Evolutionary conservation across 768 basidiomycete species (phyloP).

Genomic region (Gymnopilus junonius): DNA sequence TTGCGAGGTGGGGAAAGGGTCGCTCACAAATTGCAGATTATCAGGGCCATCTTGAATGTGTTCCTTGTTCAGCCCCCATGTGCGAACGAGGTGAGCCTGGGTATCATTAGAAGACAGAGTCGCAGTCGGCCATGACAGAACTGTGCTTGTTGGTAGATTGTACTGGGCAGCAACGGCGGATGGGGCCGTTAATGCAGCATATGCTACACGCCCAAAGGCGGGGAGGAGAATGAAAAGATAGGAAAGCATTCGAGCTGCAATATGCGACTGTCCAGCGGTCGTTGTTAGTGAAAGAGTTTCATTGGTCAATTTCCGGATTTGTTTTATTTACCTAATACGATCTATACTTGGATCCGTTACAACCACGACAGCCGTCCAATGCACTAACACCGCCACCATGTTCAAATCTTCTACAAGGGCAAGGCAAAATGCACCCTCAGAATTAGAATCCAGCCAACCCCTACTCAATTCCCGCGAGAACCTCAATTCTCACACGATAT

Average conservation of each 20-base stretch:
- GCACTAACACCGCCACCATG: slow-evolving; percentile 28
- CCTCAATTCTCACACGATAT: slow-evolving; percentile 45
- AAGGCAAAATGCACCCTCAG: slow-evolving; percentile 19
- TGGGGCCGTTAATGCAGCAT: slow-evolving; percentile 33
- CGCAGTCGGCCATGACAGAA: slow-evolving; percentile 66
- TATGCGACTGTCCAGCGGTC: slow-evolving; percentile 24
- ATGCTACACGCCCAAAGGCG: slow-evolving; percentile 17
- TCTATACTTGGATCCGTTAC: slow-evolving; percentile 4
- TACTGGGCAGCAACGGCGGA: slow-evolving; percentile 52
- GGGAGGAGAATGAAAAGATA: slow-evolving; percentile 20
- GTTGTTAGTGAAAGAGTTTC: slow-evolving; percentile 12
- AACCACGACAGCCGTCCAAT: slow-evolving; percentile 16
- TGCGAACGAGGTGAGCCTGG: slow-evolving; percentile 50
- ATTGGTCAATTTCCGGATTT: slow-evolving; percentile 9
- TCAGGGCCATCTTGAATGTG: slow-evolving; percentile 59
- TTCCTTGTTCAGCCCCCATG: slow-evolving; percentile 67
- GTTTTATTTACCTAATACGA: slow-evolving; percentile 13
- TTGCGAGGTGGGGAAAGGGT: slow-evolving; percentile 64
- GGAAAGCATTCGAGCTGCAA: slow-evolving; percentile 15
- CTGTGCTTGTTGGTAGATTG: slow-evolving; percentile 62
- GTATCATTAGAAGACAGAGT: slow-evolving; percentile 57
- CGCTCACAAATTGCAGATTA: slow-evolving; percentile 64
- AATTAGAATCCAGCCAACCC: slow-evolving; percentile 57
- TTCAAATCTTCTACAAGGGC: slow-evolving; percentile 25
- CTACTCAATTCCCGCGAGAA: slow-evolving; percentile 55